phyloP scores from a whole-genome alignment of 371 early-diverging fungal genomes.

The Syncephalis fuscata region DNA sequence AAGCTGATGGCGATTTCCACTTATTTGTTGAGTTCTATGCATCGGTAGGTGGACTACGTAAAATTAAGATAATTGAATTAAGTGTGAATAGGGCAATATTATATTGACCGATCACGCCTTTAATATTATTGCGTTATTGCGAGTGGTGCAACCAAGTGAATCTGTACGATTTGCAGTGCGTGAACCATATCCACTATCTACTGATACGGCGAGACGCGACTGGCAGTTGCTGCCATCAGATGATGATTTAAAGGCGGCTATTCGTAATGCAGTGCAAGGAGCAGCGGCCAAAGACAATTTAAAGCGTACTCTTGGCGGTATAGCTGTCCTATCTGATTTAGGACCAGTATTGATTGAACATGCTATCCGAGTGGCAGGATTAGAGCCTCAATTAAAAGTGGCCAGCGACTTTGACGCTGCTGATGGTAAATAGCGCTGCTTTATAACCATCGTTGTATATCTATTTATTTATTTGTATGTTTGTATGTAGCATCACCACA shows the following conservation, averaged over 20 bases:
- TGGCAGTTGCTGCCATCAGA: background rate
- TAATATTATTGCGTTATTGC: slow-evolving; percentile 65
- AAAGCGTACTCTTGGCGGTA: too few relatives aligned
- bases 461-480: too few relatives aligned
- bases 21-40: slow-evolving; percentile 91
- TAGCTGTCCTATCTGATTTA: slow-evolving; percentile 26
- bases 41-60: slow-evolving; percentile 24
- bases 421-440: too few relatives aligned
- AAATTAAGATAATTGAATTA: background rate
- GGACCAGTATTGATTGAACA: slow-evolving; percentile 86
- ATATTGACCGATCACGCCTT: slow-evolving; percentile 85
- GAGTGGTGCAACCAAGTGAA: slow-evolving; percentile 71
- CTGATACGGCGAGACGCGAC: background rate
- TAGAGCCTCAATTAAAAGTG: slow-evolving; percentile 46
- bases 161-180: slow-evolving; percentile 61
- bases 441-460: too few relatives aligned
- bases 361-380: slow-evolving; percentile 44
- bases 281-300: slow-evolving; percentile 16
- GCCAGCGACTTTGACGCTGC: slow-evolving; percentile 4
- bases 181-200: slow-evolving; percentile 29
- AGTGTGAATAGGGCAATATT: slow-evolving; percentile 61
- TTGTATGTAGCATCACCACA: too few relatives aligned
- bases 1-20: slow-evolving; percentile 56
- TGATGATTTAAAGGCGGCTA: slow-evolving; percentile 19
- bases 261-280: slow-evolving; percentile 43